phyloP scores from a whole-genome alignment of 225 moss, liverwort and hornwort species.

The Marchantia paleacea region DNA sequence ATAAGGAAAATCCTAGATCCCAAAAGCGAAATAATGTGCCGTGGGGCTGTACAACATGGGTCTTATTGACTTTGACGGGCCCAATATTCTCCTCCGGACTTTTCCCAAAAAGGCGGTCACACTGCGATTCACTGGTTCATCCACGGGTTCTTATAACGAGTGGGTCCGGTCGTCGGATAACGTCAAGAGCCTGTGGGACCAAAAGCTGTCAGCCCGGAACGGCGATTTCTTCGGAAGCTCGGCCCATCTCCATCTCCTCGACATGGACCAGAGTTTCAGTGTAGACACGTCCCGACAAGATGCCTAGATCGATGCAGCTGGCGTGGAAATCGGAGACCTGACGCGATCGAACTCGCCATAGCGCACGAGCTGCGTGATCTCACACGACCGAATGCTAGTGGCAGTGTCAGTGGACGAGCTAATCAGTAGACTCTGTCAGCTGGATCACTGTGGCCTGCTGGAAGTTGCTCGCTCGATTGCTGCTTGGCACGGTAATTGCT shows the following conservation, averaged over 20 bases:
- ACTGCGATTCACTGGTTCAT: too few relatives aligned
- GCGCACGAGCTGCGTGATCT: background rate
- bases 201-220: too few relatives aligned
- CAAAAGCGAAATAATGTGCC: too few relatives aligned
- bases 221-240: too few relatives aligned
- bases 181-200: background rate
- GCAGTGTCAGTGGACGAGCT: background rate
- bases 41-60: too few relatives aligned
- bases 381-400: background rate
- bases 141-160: background rate
- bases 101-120: too few relatives aligned
- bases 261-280: too few relatives aligned
- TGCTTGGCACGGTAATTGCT: too few relatives aligned
- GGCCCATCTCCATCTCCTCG: too few relatives aligned
- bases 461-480: background rate
- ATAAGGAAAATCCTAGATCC: too few relatives aligned
- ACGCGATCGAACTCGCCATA: background rate
- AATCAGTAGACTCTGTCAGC: background rate
- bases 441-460: background rate
- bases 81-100: too few relatives aligned
- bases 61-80: too few relatives aligned
- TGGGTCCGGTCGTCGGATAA: background rate
- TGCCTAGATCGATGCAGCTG: background rate
- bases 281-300: background rate
- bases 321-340: background rate